phyloP scores from a whole-genome alignment of 139 green algal genomes.

The Chlamydomonas asymmetrica region DNA sequence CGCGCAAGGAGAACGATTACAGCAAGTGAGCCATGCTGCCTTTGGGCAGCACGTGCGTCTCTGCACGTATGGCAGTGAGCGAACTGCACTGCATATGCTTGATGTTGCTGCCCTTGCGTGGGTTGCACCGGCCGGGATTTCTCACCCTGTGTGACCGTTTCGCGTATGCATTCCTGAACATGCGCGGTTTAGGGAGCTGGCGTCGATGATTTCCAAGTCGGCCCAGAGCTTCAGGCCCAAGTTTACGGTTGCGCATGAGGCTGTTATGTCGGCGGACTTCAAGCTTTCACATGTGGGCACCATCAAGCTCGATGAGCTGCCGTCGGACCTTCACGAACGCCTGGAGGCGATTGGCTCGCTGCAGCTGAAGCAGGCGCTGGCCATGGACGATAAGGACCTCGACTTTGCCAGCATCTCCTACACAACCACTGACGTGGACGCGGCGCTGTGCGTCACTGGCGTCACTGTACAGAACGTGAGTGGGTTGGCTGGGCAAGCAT shows the following conservation, averaged over 20 bases:
- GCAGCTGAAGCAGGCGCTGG: conserved; percentile 28
- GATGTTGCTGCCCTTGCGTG: background rate
- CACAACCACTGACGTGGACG: conserved; percentile 50
- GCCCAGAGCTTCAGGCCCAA: conserved; percentile 17
- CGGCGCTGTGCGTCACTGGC: conserved; percentile 35
- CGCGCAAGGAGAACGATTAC: conserved; percentile 5
- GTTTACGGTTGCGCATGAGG: background rate
- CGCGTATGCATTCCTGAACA: background rate
- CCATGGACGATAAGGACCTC: conserved; percentile 16
- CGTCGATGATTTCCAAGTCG: background rate
- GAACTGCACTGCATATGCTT: background rate
- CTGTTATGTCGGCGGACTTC: conserved; percentile 5
- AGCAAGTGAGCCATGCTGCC: background rate
- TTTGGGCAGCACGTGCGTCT: background rate
- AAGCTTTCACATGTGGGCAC: conserved; percentile 18
- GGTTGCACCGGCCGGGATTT: background rate
- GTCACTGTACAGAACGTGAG: conserved; percentile 32
- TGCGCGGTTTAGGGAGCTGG: conserved; percentile 5
- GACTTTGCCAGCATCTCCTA: conserved; percentile 37
- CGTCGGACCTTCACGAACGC: conserved; percentile 36
- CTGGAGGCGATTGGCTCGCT: conserved; percentile 24
- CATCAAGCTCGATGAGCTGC: conserved; percentile 32
- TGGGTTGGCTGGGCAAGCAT: background rate
- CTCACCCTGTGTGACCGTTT: background rate
- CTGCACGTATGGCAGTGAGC: background rate